A percentile compares a stretch with the other conserved stretches of the same genome.
Evolutionary conservation across 1,284 basidiomycete species (phyloP).

Genomic region (Chondrostereum purpureum): DNA sequence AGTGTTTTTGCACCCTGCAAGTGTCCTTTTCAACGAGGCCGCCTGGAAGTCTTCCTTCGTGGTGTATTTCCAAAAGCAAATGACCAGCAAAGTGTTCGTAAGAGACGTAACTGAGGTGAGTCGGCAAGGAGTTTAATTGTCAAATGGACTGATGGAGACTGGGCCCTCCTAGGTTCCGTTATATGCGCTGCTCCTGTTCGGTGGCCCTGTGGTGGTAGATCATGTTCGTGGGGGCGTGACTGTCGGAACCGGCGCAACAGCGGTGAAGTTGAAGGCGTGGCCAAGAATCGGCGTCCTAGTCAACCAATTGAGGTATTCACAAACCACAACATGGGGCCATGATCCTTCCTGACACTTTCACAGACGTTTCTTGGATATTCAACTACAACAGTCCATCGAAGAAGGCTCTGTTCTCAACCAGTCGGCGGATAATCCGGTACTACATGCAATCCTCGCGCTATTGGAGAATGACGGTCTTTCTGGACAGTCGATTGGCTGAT

Average conservation of each 20-base stretch:
- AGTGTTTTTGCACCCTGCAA: conserved; percentile 84
- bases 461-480: conserved; percentile 50
- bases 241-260: conserved; percentile 43
- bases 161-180: conserved; percentile 58
- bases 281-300: conserved; percentile 87
- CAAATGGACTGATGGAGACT: neutral
- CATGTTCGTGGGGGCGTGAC: conserved; percentile 74
- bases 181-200: conserved; percentile 81
- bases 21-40: conserved; percentile 70
- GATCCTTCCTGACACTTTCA: conserved; percentile 1
- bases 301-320: conserved; percentile 72
- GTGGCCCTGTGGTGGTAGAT: conserved; percentile 74
- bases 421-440: conserved; percentile 48
- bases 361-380: conserved; percentile 65
- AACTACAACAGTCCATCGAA: conserved; percentile 56
- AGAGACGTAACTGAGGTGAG: conserved; percentile 84
- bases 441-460: conserved; percentile 66
- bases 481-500: too few relatives aligned
- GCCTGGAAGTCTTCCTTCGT: conserved; percentile 77
- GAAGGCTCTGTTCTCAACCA: conserved; percentile 43
- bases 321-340: conserved; percentile 5
- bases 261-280: conserved; percentile 72
- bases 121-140: neutral
- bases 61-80: conserved; percentile 78
- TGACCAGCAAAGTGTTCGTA: conserved; percentile 83